A percentile compares a stretch with the other conserved stretches of the same genome.
phyloP scores from a whole-genome alignment of 2,329 filamentous ascomycete genomes.

The Trichoderma gracile region DNA sequence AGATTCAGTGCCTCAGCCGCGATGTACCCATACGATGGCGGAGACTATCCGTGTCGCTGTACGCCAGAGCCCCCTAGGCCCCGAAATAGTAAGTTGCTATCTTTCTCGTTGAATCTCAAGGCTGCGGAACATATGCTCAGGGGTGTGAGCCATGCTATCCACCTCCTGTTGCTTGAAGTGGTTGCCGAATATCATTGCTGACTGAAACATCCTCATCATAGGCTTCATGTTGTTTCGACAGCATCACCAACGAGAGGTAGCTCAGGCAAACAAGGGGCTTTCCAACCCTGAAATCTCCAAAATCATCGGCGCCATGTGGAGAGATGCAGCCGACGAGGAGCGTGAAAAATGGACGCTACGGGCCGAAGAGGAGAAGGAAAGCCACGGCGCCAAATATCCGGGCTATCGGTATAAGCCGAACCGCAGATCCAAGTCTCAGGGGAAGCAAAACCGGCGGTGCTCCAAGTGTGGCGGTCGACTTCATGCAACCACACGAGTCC shows the following conservation, averaged over 20 bases:
- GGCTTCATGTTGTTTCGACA: conserved; percentile 98
- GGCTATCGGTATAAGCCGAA: conserved; percentile 93
- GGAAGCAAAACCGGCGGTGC: conserved; percentile 61
- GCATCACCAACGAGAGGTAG: conserved; percentile 81
- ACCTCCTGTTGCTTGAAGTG: background rate
- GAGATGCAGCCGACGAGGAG: conserved; percentile 68
- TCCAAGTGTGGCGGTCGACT: conserved; percentile 70
- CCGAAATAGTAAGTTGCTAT: conserved; percentile 55
- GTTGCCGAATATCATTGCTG: conserved; percentile 28
- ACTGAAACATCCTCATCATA: conserved; percentile 44
- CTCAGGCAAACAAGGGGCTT: conserved; percentile 79
- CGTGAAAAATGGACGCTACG: conserved; percentile 87
- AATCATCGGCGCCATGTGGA: conserved; percentile 94
- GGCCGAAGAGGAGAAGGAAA: conserved; percentile 89
- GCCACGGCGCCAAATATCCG: conserved; percentile 86
- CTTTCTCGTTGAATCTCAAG: background rate
- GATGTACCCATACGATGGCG: conserved; percentile 36
- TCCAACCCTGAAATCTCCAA: conserved; percentile 97
- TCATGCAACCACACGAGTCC: conserved; percentile 58
- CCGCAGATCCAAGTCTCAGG: conserved; percentile 51
- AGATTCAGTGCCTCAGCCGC: conserved; percentile 35
- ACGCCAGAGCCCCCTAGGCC: conserved; percentile 57
- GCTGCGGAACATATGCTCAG: background rate
- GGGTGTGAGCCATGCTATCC: background rate
- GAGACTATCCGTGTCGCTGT: conserved; percentile 57